phyloP scores from a whole-genome alignment of 2,329 filamentous ascomycete species.

The Fusarium robinianum region DNA sequence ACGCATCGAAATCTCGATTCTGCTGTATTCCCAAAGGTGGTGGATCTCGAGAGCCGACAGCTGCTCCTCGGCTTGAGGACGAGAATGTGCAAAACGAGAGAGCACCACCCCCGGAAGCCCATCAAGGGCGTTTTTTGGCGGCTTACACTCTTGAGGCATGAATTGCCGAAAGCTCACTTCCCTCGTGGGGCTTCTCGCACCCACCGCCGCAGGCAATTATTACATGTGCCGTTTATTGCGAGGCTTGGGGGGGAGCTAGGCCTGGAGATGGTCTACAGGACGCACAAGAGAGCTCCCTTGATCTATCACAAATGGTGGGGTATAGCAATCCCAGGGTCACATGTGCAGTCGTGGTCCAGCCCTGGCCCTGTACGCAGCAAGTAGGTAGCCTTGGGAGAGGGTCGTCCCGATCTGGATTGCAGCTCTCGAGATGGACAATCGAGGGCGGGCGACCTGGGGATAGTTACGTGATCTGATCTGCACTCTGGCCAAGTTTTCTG shows the following conservation, averaged over 20 bases:
- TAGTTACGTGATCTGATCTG: conserved; percentile 14
- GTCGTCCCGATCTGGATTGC: conserved; percentile 25
- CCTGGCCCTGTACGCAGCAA: conserved; percentile 18
- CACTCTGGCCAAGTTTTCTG: conserved; percentile 3
- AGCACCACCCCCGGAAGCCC: conserved; percentile 5
- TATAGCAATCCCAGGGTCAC: conserved; percentile 18
- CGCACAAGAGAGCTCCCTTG: conserved; percentile 12
- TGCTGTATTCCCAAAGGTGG: conserved; percentile 13
- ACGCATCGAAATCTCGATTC: conserved; percentile 34
- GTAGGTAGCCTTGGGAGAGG: conserved; percentile 18
- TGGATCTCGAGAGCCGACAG: conserved; percentile 12
- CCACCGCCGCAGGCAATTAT: conserved; percentile 8
- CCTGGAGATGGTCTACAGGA: too few species aligned
- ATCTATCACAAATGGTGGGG: conserved; percentile 31
- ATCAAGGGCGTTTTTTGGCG: conserved; percentile 13
- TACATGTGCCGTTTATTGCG: conserved; percentile 7
- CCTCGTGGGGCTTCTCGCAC: conserved; percentile 17
- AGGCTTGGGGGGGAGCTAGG: conserved; percentile 4
- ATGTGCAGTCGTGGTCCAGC: conserved; percentile 23
- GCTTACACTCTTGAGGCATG: conserved; percentile 20
- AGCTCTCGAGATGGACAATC: conserved; percentile 26
- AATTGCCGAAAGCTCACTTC: conserved; percentile 13
- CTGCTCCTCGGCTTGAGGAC: conserved; percentile 4
- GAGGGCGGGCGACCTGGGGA: conserved; percentile 7
- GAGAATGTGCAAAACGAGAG: conserved; percentile 9